Conservation (phyloP, 2,329 filamentous ascomycete species). For the Penicillium hesseltinei region DNA sequence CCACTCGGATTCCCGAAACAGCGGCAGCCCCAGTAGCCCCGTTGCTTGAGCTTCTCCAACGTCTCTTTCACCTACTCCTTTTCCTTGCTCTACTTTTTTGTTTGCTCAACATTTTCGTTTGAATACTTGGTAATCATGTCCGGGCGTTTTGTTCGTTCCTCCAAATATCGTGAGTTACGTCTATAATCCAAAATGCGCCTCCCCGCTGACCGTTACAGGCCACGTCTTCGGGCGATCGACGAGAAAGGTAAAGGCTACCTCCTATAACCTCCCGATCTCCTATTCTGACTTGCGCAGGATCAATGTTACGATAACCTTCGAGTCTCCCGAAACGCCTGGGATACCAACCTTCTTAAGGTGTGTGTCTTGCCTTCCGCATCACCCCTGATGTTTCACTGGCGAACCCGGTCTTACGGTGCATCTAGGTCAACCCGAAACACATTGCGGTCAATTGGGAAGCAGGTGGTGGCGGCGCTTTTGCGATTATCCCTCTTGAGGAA, state of each 20-base stretch:
- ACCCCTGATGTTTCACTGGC: conserved; percentile 26
- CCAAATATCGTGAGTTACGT: conserved; percentile 65
- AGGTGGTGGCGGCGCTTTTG: conserved; percentile 92
- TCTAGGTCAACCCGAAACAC: conserved; percentile 88
- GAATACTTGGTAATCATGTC: conserved; percentile 52
- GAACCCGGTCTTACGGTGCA: conserved; percentile 12
- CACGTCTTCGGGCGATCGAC: conserved; percentile 97
- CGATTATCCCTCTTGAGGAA: conserved; percentile 88
- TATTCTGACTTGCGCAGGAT: conserved; percentile 55
- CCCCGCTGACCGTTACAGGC: conserved; percentile 57
- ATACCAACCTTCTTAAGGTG: conserved; percentile 97
- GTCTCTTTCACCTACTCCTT: conserved; percentile 23
- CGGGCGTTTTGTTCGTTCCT: conserved; percentile 70
- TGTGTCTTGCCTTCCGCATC: conserved; percentile 46
- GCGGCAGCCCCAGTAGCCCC: conserved; percentile 22
- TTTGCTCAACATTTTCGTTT: conserved; percentile 8
- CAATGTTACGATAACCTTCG: conserved; percentile 98
- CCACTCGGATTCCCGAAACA: conserved; percentile 21
- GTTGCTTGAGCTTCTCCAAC: conserved; percentile 24
- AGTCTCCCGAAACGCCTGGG: conserved; percentile 98
- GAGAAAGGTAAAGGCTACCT: conserved; percentile 61
- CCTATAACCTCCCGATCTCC: not conserved
- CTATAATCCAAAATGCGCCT: conserved; percentile 18
- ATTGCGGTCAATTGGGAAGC: conserved; percentile 98
- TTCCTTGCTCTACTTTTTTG: conserved; percentile 7